These are phyloP conservation scores for Candida freyschussii DNA, from an alignment of 1,139 yeast species.

Conservation along the genomic window DNA sequence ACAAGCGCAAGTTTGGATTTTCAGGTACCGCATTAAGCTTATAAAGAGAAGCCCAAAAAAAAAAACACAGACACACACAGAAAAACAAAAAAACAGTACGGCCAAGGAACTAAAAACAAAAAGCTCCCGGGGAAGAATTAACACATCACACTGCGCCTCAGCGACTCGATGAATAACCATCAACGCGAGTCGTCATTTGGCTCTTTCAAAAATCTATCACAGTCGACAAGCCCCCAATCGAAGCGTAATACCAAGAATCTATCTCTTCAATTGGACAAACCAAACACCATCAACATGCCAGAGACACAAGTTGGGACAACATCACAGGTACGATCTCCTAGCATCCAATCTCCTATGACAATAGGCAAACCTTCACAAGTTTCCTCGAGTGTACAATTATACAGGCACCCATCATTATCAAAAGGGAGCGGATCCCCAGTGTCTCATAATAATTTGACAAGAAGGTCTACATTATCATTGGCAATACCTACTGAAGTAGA, in stretches of 20 bases:
- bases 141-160: no score
- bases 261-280: slow-evolving; percentile 16
- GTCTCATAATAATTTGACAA: slow-evolving; percentile 7
- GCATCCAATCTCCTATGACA: slow-evolving; percentile 1
- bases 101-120: no score
- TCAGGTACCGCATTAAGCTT: no score
- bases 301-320: no score
- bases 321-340: slow-evolving; percentile 2
- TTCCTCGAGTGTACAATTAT: slow-evolving; percentile 11
- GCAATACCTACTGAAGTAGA: slow-evolving; percentile 22
- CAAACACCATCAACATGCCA: slow-evolving; percentile 4
- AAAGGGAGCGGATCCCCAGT: slow-evolving; percentile 2
- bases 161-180: no score
- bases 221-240: slow-evolving; percentile 17
- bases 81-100: no score
- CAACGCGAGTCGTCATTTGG: no score
- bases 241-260: slow-evolving; percentile 23
- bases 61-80: no score
- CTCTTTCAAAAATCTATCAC: slow-evolving; percentile 7
- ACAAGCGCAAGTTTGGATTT: no score
- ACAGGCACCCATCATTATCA: slow-evolving; percentile 24
- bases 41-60: no score
- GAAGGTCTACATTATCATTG: slow-evolving; percentile 25
- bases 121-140: no score
- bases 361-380: not conserved